Evolutionary conservation across 2,329 filamentous ascomycete genomes (phyloP), one percentile per base, ranked within the genome.

Genomic region (Claviceps sp.): DNA sequence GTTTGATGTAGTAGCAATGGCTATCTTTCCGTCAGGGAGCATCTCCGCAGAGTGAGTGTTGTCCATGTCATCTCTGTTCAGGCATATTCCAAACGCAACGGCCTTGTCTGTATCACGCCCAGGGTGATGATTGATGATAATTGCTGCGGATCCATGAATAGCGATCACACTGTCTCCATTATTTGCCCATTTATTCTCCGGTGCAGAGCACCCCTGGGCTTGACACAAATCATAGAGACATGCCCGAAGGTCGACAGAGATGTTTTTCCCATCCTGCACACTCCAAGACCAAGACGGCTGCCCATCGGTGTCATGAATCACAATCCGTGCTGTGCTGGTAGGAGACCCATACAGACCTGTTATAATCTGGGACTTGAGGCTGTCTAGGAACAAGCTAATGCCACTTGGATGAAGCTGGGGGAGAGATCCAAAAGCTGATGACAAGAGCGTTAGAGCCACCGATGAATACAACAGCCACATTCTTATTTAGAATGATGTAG

Each of bases 71-170:
- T 18, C 50, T 16, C 50, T 16, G 16, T 52, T 44, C 20, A 48
- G 16, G 46, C 50, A 52, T 30, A 42, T 26, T 34, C 50, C 50
- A 24, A 52, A 52, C 3, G n/a, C 38, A 40, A 52, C 20, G 11
- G 30, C 20, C 45, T 52, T 52, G 26, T 52, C 50, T 5, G 14
- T 18, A 5, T 26, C 16, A 22, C 38, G 18, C 8, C 50, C 50
- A 5, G 50, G 50, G 1, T 22, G 38, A 47, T 52, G 40, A n/a
- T 52, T 52, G 16, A 52, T 52, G 24, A 52, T 26, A 40, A 52
- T 18, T 11, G 45, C 50, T 9, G 46, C 50, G 8, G 16, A 30
- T 8, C 34, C 34, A 38, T 48, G 34, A 14, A 52, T 16, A 1
- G 50, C 22, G 3, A 52, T 3, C 37, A 52, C 40, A 40, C 46